Base-by-base conservation (phyloP, 768 basidiomycete genomes). In the Paxillus ammoniavirescens region DNA sequence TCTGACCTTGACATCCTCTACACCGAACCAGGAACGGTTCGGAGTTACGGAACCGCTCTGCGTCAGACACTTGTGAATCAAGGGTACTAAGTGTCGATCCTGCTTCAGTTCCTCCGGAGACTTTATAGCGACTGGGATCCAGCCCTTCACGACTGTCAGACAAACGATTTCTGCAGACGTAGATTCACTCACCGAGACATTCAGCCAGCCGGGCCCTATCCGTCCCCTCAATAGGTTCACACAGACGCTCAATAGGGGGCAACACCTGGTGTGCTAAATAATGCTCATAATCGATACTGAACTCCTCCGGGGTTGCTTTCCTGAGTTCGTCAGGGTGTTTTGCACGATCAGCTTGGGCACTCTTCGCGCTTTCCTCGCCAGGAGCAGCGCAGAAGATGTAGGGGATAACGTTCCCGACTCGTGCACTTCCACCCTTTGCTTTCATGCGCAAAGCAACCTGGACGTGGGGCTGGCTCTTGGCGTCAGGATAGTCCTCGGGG, bases 401-500 rank as follows among this genome's bases (percentile, higher is more conserved):
- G 0, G 95, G 86, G 53, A 99, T 91, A 52, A 99, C 96, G 66
- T 98, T 95, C 43, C 97, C 95, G 1, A 78, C 80, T 31, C 87
- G 86, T 0, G 93, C 91, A 10, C 82, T 83, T 6, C 81, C 84
- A 31, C 94, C 93, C 58, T 82, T 89, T 5, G 83, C 77, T 72
- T 94, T 95, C 86, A 96, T 82, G 37, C 91, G 81, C 46, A 97
- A 73, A 0, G 95, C 96, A 15, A 99, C 97, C 64, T 97, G 94
- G 1, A 98, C 96, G 63, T 99, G 97, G 2, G 97, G 97, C 62
- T 95, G 95, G 37, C 78, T 85, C 72, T 98, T 98, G 7, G 84
- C 89, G 66, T 98, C 96, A 0, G 96, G 95, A 65, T 98, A 99
- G 63, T 97, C 95, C 61, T 96, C 91, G 0, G 96, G 96, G 57